Conservation (phyloP, 2,329 filamentous ascomycete species). For the Pyrenophora graminea region DNA sequence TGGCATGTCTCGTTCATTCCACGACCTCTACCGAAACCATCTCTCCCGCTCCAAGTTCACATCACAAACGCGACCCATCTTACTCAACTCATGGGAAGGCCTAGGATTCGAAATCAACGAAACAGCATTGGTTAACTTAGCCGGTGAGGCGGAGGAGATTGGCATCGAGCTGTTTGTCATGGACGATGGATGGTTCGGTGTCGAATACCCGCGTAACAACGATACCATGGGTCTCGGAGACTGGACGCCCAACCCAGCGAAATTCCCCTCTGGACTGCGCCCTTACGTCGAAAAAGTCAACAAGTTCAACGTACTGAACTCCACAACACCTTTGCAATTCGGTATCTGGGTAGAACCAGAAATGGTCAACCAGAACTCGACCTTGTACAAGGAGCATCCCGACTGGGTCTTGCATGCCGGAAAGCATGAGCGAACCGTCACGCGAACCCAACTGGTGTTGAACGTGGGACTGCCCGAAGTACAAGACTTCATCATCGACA, state of each 20-base stretch:
- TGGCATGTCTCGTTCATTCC: slow-evolving; percentile 65
- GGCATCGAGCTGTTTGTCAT: slow-evolving; percentile 67
- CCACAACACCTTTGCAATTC: slow-evolving; percentile 58
- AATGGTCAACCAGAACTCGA: slow-evolving; percentile 68
- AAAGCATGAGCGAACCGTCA: slow-evolving; percentile 59
- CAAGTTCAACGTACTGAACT: slow-evolving; percentile 54
- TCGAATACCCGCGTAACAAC: slow-evolving; percentile 62
- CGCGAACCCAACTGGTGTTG: slow-evolving; percentile 64
- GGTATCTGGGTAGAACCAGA: slow-evolving; percentile 71
- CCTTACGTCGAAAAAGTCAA: slow-evolving; percentile 58
- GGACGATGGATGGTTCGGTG: slow-evolving; percentile 71
- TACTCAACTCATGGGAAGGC: slow-evolving; percentile 71
- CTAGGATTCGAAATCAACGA: slow-evolving; percentile 63
- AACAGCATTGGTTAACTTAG: slow-evolving; percentile 59
- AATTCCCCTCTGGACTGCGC: slow-evolving; percentile 62
- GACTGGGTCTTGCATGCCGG: slow-evolving; percentile 67
- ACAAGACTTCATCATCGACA: slow-evolving; percentile 64
- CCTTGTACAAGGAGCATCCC: slow-evolving; percentile 64
- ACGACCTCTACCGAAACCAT: slow-evolving; percentile 65
- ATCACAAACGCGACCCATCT: slow-evolving; percentile 55
- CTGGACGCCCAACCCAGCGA: slow-evolving; percentile 62
- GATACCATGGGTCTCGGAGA: slow-evolving; percentile 66
- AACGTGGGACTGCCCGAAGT: slow-evolving; percentile 65
- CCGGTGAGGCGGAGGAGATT: slow-evolving; percentile 60
- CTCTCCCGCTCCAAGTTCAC: slow-evolving; percentile 63